Evolutionary conservation across 2,329 filamentous ascomycete genomes (phyloP), one percentile per base, ranked within the genome.

Genomic region (Alternaria infectoria): DNA sequence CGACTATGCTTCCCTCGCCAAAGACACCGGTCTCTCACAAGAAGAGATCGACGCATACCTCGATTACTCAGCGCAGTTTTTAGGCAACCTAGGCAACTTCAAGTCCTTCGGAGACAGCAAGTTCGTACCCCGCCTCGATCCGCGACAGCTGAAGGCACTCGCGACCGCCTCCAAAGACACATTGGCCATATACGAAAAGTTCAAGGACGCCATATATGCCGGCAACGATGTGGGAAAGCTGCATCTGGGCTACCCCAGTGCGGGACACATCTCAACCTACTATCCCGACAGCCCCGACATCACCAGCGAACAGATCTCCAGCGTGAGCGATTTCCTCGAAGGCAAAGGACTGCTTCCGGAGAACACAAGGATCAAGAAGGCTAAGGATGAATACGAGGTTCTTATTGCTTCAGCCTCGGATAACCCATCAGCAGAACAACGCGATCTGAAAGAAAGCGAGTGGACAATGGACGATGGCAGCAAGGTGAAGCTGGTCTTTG

Each of bases 81-180:
- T 87, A 6, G 85, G 84, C n/a, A 87, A 86, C 64, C 68, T 82
- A 30, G 85, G 85, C 56, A 87, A 87, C 74, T 87, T 83, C 78
- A 85, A 84, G 69, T 82, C 79, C 4, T 85, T 85, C 58, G 81
- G 81, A 8, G 83, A 85, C 72, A 82, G 81, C 61, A 86, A 86
- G 72, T 84, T 85, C 74, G 79, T 85, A 10, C 84, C 84, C n/a
- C 79, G 83, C n/a, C 70, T 85, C 17, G 74, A 80, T 13, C 67
- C 79, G 15, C 74, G 79, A 28, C 78, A 81, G 70, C 71, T 85
- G 30, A 81, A 81, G 60, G 82, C 83, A 6, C 72, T 85, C 21
- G 82, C 82, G 2, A 78, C 79, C 17, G 72, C 81, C 11, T 81
- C 79, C 5, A 74, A 78, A 9, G 72, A 79, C 45, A 76, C 81